Percentiles rank a stretch among this genome's conserved stretches.
phyloP scores from a whole-genome alignment of 441 rosid species.

The Metrosideros polymorpha region DNA sequence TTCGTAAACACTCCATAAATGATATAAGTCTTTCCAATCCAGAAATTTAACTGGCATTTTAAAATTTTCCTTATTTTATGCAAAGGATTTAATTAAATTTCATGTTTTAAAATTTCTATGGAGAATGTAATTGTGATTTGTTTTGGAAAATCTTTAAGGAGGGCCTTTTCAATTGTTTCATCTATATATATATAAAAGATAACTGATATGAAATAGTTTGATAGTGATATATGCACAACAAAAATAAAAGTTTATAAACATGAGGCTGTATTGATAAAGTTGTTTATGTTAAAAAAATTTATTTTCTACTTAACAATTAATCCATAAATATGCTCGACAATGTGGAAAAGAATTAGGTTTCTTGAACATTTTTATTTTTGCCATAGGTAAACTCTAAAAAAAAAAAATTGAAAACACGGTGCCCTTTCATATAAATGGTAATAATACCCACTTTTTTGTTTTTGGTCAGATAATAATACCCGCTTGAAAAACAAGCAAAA shows the following conservation, averaged over 20 bases:
- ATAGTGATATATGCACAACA: not conserved
- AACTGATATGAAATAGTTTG: rapidly evolving
- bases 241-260: not conserved
- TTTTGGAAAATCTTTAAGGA: not conserved
- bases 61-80: not conserved
- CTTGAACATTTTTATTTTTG: not conserved
- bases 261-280: not conserved
- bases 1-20: not conserved
- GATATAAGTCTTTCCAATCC: not conserved
- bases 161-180: not conserved
- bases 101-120: rapidly evolving
- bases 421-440: not conserved
- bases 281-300: not conserved
- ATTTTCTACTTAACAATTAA: not conserved
- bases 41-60: not conserved
- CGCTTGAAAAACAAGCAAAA: not conserved
- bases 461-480: no score
- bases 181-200: not conserved
- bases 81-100: not conserved
- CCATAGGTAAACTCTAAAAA: not conserved
- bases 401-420: no score
- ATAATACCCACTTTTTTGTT: no score
- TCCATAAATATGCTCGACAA: not conserved
- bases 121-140: not conserved
- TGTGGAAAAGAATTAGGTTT: not conserved